These are phyloP conservation scores for Cymbidium sinense DNA, from an alignment of 106 monocot species.

Conservation along the genomic window DNA sequence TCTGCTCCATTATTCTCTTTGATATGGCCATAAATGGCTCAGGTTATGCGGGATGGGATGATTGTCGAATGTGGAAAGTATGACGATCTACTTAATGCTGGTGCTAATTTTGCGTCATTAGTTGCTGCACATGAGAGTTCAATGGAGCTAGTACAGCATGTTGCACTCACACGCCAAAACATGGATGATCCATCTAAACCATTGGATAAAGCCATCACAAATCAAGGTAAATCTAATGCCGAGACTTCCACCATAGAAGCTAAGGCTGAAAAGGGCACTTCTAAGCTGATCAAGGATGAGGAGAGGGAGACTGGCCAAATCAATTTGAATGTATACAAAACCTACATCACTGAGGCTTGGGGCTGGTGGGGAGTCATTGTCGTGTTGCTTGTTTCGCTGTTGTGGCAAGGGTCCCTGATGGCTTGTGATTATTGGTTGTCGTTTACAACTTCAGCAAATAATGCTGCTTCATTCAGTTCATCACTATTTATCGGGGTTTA, in stretches of 20 bases:
- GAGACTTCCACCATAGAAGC: slow-evolving; percentile 8
- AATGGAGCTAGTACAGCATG: slow-evolving; percentile 82
- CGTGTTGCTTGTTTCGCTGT: slow-evolving; percentile 20
- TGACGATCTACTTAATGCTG: slow-evolving; percentile 43
- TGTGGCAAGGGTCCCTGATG: slow-evolving; percentile 55
- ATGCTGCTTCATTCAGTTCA: slow-evolving; percentile 23
- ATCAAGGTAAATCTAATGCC: slow-evolving; percentile 13
- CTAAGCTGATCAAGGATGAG: slow-evolving; percentile 62
- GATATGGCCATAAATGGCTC: not conserved
- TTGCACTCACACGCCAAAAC: not conserved
- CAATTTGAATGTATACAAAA: slow-evolving; percentile 45
- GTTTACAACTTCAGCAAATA: slow-evolving; percentile 38
- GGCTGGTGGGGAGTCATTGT: slow-evolving; percentile 59
- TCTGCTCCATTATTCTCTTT: too few relatives aligned
- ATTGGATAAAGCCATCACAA: slow-evolving; percentile 18
- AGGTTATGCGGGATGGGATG: slow-evolving; percentile 79
- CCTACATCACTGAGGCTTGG: slow-evolving; percentile 54
- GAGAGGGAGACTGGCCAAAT: slow-evolving; percentile 55
- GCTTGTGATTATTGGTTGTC: slow-evolving; percentile 73
- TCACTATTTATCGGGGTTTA: slow-evolving; percentile 36
- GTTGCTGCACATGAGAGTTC: slow-evolving; percentile 87
- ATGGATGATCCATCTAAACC: slow-evolving; percentile 14
- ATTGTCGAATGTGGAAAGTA: slow-evolving; percentile 85
- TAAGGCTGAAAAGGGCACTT: slow-evolving; percentile 37
- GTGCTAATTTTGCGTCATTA: slow-evolving; percentile 65